Percentiles rank a stretch among this genome's conserved stretches.
Conservation (phyloP, 768 basidiomycete species). For the Fibroporia radiculosa region DNA sequence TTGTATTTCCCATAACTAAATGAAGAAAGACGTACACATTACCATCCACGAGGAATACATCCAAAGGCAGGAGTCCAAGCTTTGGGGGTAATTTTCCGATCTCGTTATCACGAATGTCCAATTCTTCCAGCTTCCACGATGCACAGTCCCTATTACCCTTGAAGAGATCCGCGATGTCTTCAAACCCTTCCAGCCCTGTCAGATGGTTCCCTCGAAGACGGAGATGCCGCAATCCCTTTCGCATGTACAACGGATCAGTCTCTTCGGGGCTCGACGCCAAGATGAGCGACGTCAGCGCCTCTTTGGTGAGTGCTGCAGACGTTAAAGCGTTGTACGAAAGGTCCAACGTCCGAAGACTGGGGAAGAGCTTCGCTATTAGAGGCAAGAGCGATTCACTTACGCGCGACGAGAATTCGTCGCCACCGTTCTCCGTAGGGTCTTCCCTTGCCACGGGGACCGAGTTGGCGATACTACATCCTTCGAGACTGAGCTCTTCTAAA, state of each 20-base stretch:
- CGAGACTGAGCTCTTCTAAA: slow-evolving; percentile 68
- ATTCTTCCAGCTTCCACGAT: slow-evolving; percentile 72
- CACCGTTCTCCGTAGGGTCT: slow-evolving; percentile 7
- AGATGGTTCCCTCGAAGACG: slow-evolving; percentile 64
- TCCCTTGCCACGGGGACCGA: slow-evolving; percentile 38
- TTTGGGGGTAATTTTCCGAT: slow-evolving; percentile 61
- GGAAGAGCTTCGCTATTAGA: slow-evolving; percentile 59
- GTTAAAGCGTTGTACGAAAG: slow-evolving; percentile 71
- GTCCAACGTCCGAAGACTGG: slow-evolving; percentile 59
- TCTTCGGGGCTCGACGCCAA: slow-evolving; percentile 24
- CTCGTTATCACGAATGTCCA: slow-evolving; percentile 80
- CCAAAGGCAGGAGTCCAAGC: slow-evolving; percentile 68
- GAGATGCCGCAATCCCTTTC: slow-evolving; percentile 57
- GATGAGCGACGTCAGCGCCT: slow-evolving; percentile 42
- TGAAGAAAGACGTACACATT: slow-evolving; percentile 54
- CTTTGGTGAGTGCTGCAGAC: slow-evolving; percentile 40
- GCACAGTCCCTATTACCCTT: slow-evolving; percentile 54
- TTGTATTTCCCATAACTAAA: neutral
- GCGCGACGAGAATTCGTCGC: slow-evolving; percentile 29
- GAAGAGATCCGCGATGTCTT: slow-evolving; percentile 53
- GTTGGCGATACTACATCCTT: slow-evolving; percentile 66
- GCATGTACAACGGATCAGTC: slow-evolving; percentile 9
- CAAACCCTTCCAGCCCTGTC: slow-evolving; percentile 53
- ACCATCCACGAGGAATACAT: slow-evolving; percentile 79
- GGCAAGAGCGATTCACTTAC: slow-evolving; percentile 49